Conservation (phyloP, 2,329 filamentous ascomycete genomes). For the Diaporthe destruens region DNA sequence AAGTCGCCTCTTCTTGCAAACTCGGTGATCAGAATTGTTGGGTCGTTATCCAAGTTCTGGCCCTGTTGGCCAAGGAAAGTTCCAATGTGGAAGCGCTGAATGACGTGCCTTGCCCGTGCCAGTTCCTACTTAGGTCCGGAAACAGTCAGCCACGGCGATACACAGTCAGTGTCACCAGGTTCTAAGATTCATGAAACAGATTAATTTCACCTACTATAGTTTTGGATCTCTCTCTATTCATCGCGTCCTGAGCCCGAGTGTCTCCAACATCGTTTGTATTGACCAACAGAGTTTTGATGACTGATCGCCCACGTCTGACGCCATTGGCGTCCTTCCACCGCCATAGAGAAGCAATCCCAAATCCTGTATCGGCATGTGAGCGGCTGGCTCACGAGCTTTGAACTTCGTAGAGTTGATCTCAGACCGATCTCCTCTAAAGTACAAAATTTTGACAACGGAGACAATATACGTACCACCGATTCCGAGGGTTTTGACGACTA, state of each 20-base stretch:
- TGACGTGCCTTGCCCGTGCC: slow-evolving; percentile 19
- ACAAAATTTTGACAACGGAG: not conserved
- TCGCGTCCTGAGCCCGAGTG: not conserved
- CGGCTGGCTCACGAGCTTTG: too few species aligned
- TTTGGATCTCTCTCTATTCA: not conserved
- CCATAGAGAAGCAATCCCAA: not conserved
- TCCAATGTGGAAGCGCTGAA: slow-evolving; percentile 8
- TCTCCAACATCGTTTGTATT: not conserved
- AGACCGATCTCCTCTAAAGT: not conserved
- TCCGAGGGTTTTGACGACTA: slow-evolving; percentile 4
- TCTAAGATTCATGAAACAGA: not conserved
- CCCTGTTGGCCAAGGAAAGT: not conserved
- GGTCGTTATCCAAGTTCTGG: not conserved
- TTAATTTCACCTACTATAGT: not conserved
- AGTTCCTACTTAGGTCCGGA: not conserved
- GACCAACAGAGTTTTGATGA: not conserved
- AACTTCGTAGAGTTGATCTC: not conserved
- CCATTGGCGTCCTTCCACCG: not conserved
- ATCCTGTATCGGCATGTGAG: not conserved
- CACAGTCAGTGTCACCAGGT: not conserved
- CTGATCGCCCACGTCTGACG: not conserved
- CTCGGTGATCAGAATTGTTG: not conserved
- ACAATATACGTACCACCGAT: not conserved
- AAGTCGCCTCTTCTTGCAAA: slow-evolving; percentile 2
- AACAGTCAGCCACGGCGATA: not conserved